Base-by-base conservation (phyloP, 2,329 filamentous ascomycete species). In the Colletotrichum lini region DNA sequence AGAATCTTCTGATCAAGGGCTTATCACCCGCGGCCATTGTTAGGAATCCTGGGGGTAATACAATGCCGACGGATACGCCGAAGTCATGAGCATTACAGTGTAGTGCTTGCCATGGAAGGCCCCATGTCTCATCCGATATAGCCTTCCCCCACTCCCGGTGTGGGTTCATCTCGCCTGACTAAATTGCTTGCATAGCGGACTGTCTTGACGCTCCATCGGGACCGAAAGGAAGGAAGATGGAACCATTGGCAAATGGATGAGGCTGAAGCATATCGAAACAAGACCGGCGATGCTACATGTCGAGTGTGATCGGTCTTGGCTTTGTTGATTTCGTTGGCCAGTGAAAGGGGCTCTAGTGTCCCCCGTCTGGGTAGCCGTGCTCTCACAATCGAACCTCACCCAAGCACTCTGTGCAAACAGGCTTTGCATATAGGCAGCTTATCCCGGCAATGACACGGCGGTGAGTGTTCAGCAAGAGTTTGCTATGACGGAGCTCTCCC, bases 111-210 rank as follows among this genome's bases (percentile, higher is more conserved):
- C 35, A 50, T 30, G 21, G 35, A 16, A 62, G 38, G 45, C 30
- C 52, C 66, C 66, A 65, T 65, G 66, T 65, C 61, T 53, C 66
- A 42, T 65, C 53, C 30, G 66, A 65, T 40, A 53, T 53, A 38
- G 61, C 66, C 44, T 38, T 68, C 60, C 40, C 58, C 66, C 66
- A 54, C 66, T 58, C 15, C 26, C 8, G 23, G 52, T 69, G 61
- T 69, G 66, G 65, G 47, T 56, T 67, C 42, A 21, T 30, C 12
- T 23, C 21, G 35, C 57, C 42, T 45, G 50, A 38, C 47, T 40
- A n/a, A 53, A 62, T 68, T 58, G 63, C 57, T 68, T 71, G 68
- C 68, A 68, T 68, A 68, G 52, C 52, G 58, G 50, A 53, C 52
- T 23, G 18, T 47, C 8, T 35, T 2, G 62, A 30, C 21, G 30